A percentile compares a stretch with the other conserved stretches of the same genome.
phyloP scores from a whole-genome alignment of 345 rosid genomes.

The Salix brachista region DNA sequence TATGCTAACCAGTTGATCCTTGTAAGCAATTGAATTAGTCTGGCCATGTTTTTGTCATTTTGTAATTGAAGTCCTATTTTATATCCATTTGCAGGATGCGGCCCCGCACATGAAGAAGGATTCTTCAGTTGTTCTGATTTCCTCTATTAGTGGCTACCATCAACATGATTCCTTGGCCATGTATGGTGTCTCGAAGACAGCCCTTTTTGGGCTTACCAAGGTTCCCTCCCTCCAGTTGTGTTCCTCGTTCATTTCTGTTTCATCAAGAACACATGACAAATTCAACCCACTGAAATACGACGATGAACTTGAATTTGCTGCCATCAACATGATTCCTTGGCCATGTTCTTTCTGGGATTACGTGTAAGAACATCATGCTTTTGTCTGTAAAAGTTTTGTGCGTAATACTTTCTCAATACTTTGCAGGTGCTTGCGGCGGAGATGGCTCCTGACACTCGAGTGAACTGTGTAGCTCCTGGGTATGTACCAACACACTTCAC shows the following conservation, averaged over 20 bases:
- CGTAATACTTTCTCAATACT: background rate
- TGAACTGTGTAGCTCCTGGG: slow-evolving; percentile 82
- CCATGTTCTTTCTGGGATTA: no score
- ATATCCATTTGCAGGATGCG: slow-evolving; percentile 46
- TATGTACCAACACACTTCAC: slow-evolving; percentile 84
- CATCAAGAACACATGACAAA: no score
- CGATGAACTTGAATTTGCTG: background rate
- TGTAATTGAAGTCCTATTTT: background rate
- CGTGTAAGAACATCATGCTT: no score
- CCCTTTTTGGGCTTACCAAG: slow-evolving; percentile 87
- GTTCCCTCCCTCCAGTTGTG: slow-evolving; percentile 25
- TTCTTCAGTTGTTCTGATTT: slow-evolving; percentile 68
- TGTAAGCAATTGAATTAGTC: no score
- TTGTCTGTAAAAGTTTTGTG: no score
- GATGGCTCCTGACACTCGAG: slow-evolving; percentile 81
- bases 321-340: no score
- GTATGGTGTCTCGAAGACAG: slow-evolving; percentile 95
- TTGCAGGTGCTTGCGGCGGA: slow-evolving; percentile 79
- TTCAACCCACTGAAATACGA: background rate
- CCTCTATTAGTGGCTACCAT: slow-evolving; percentile 65
- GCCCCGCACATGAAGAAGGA: slow-evolving; percentile 72
- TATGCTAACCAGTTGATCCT: no score
- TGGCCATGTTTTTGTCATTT: no score
- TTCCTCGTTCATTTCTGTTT: background rate
- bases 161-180: slow-evolving; percentile 60